Conservation (phyloP, 2,329 filamentous ascomycete genomes). For the Aureobasidium pullulans region DNA sequence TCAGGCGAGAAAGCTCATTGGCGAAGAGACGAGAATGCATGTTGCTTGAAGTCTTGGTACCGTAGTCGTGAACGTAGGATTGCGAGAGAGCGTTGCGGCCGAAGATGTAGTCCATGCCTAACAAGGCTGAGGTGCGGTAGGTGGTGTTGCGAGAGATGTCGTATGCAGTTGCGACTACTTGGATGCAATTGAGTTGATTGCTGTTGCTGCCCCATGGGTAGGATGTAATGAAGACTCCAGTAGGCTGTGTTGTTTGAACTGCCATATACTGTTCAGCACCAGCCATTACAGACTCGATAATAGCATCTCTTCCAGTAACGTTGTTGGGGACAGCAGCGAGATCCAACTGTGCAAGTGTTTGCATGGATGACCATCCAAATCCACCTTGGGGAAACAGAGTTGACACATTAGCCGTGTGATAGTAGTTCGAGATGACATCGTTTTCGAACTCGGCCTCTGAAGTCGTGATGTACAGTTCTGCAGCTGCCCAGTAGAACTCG, state of each 20-base stretch:
- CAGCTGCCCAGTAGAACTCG: constrained; percentile 16
- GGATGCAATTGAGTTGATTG: constrained; percentile 14
- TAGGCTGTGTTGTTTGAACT: constrained; percentile 6
- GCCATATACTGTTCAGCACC: constrained; percentile 12
- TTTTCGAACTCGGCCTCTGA: constrained; percentile 11
- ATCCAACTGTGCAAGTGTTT: constrained; percentile 7
- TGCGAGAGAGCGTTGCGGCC: constrained; percentile 14
- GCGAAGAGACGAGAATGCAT: constrained; percentile 14
- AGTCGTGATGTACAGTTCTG: constrained; percentile 16
- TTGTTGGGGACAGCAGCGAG: constrained; percentile 15
- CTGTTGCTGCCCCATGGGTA: constrained; percentile 15
- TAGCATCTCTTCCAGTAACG: constrained; percentile 1
- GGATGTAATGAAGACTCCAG: background rate
- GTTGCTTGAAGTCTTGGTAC: constrained; percentile 12
- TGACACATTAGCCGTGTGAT: constrained; percentile 12
- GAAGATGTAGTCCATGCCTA: constrained; percentile 14
- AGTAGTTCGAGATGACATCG: constrained; percentile 13
- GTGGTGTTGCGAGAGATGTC: constrained; percentile 5
- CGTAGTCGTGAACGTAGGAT: constrained; percentile 14
- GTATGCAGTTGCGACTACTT: constrained; percentile 15
- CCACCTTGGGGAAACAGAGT: constrained; percentile 11
- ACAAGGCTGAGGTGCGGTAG: constrained; percentile 9
- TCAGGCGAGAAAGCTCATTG: constrained; percentile 3
- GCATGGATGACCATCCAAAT: constrained; percentile 10
- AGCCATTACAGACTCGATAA: constrained; percentile 10